Evolutionary conservation across 1,284 basidiomycete genomes (phyloP), one percentile per base, ranked within the genome.

Genomic region (Sporisorium sorghi): DNA sequence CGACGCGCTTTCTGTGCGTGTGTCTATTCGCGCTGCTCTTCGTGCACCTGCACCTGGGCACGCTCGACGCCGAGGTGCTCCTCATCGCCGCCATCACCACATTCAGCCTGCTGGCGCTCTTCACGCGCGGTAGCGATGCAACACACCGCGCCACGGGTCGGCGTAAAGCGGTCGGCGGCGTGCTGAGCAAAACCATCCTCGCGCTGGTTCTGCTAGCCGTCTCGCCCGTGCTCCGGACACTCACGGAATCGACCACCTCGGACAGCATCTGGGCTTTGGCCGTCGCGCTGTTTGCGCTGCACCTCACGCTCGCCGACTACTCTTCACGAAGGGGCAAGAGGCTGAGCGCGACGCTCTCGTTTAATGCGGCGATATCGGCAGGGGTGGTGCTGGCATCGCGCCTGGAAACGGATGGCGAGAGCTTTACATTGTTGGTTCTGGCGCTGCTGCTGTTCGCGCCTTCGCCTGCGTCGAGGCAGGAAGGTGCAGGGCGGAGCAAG

Each of bases 181-280:
- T 73, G 7, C 54, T 76, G 9, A 57, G 67, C 12, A 61, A 77
- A 17, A 7, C 67, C 7, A 88, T 98, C 53, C 91, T 96, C 59
- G 92, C 94, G 77, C 88, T 98, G 7, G 89, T 93, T 3, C 88
- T 99, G 58, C 89, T 96, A 85, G 91, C 94, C 6, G 88, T 98
- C 44, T 91, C 94, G 0, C 97, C 97, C 1, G 92, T 98, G 5
- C 86, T 99, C 60, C 89, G 92, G 72, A 97, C 95, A 1, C 86
- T 99, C 75, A 97, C 94, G 12, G 92, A 93, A 42, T 93, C 95
- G 9, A 98, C 95, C 0, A 97, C 96, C 19, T 92, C 91, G 14
- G 97, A 99, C 84, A 94, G 93, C 26, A 97, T 98, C 76, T 98
- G 94, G 94, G 95, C 95, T 8, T 86, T 98, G 47, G 90, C 93